Conservation (phyloP, 495 filamentous ascomycete species). For the Talaromyces proteolyticus region DNA sequence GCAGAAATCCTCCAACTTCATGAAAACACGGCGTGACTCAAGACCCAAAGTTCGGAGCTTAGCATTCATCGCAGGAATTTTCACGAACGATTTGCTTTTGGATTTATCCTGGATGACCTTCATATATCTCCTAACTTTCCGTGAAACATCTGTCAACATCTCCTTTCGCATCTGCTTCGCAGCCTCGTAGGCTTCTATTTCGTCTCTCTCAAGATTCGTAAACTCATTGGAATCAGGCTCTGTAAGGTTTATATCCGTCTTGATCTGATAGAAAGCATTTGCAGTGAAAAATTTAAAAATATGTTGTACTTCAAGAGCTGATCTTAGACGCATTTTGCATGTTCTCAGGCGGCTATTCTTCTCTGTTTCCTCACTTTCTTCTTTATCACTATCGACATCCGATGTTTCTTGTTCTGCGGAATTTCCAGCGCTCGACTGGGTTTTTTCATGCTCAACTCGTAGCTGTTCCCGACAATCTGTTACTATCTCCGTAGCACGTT, state of each 20-base stretch:
- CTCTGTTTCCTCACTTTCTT: conserved; percentile 26
- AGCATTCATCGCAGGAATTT: conserved; percentile 55
- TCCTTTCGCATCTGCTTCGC: conserved; percentile 76
- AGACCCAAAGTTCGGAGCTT: conserved; percentile 51
- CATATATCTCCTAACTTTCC: conserved; percentile 40
- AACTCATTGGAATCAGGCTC: conserved; percentile 61
- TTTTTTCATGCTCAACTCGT: conserved; percentile 35
- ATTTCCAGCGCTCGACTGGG: conserved; percentile 9
- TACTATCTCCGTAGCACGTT: conserved; percentile 51
- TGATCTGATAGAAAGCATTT: conserved; percentile 79
- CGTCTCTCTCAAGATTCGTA: conserved; percentile 56
- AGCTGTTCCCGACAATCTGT: conserved; percentile 59
- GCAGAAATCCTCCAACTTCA: conserved; percentile 48
- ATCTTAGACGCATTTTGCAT: conserved; percentile 60
- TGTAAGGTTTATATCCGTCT: conserved; percentile 56
- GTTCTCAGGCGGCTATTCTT: conserved; percentile 46
- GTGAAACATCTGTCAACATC: conserved; percentile 53
- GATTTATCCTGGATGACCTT: conserved; percentile 35
- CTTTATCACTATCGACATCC: conserved; percentile 20
- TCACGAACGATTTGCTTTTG: conserved; percentile 47
- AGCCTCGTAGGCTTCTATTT: conserved; percentile 65
- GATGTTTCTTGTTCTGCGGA: conserved; percentile 7
- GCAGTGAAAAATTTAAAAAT: conserved; percentile 77
- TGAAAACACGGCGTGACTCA: conserved; percentile 50
- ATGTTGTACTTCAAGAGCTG: conserved; percentile 74